Conservation (phyloP, 768 basidiomycete species). For the Podaxis sp. region DNA sequence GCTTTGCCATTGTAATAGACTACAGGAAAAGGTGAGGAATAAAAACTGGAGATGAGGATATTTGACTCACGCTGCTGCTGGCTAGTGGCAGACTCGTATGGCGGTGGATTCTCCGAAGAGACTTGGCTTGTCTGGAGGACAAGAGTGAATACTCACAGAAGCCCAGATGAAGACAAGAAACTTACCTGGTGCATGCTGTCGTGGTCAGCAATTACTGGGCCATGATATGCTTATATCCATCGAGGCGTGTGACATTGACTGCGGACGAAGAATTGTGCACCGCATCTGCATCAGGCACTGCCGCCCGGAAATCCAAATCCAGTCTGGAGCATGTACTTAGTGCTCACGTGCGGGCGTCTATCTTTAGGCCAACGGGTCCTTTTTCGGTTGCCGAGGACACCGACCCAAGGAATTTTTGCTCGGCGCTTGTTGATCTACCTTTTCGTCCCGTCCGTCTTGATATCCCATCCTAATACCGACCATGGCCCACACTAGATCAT, state of each 20-base stretch:
- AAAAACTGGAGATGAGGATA: neutral
- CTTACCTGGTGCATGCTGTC: slow-evolving; percentile 5
- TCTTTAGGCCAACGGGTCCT: neutral
- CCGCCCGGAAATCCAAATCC: slow-evolving; percentile 9
- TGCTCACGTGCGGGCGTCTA: neutral
- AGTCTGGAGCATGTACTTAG: neutral
- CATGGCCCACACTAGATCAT: slow-evolving; percentile 26
- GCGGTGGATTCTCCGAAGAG: slow-evolving; percentile 13
- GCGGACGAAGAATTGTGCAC: neutral
- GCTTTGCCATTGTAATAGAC: neutral
- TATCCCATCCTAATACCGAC: slow-evolving; percentile 15
- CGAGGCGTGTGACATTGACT: neutral
- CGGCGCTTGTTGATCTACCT: neutral
- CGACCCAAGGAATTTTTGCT: slow-evolving; percentile 1
- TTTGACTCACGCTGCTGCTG: slow-evolving; percentile 1
- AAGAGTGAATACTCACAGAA: neutral
- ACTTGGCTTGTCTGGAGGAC: neutral
- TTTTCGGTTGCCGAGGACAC: slow-evolving; percentile 1
- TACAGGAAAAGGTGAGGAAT: neutral
- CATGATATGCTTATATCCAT: neutral
- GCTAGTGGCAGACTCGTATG: slow-evolving; percentile 13
- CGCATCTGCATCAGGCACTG: neutral
- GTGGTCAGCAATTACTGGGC: neutral
- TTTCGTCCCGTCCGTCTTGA: slow-evolving; percentile 14
- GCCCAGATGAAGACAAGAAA: neutral